These are phyloP conservation scores for Suillus decipiens DNA, from an alignment of 768 basidiomycete species.

Conservation along the genomic window DNA sequence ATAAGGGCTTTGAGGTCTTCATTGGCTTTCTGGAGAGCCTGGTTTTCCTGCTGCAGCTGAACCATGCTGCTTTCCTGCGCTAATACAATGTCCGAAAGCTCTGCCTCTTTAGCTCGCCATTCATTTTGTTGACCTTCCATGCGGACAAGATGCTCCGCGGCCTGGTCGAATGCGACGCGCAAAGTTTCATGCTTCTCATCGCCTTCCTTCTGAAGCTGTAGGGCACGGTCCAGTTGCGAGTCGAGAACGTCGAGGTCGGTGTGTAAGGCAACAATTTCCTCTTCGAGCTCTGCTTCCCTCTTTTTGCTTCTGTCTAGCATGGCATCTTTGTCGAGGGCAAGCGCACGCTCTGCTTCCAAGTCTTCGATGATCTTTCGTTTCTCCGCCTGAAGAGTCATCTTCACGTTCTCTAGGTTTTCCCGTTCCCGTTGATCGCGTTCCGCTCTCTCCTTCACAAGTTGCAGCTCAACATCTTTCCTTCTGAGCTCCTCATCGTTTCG, in stretches of 20 bases:
- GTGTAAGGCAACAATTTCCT: conserved; percentile 80
- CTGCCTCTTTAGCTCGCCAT: conserved; percentile 64
- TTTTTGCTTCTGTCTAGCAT: conserved; percentile 82
- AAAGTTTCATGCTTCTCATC: conserved; percentile 78
- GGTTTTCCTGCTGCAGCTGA: conserved; percentile 55
- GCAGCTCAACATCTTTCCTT: conserved; percentile 82
- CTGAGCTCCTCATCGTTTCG: conserved; percentile 90
- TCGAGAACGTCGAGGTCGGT: conserved; percentile 83
- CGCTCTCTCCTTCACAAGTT: conserved; percentile 78
- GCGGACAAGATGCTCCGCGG: conserved; percentile 82
- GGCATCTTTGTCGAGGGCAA: conserved; percentile 81
- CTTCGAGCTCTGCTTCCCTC: conserved; percentile 82
- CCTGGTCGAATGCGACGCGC: conserved; percentile 75
- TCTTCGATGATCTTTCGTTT: conserved; percentile 81
- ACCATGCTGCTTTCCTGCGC: conserved; percentile 62
- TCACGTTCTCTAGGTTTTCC: conserved; percentile 74
- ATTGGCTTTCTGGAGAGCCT: conserved; percentile 61
- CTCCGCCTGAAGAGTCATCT: conserved; percentile 81
- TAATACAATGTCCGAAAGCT: conserved; percentile 58
- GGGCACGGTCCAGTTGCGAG: conserved; percentile 79
- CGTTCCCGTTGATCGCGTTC: conserved; percentile 85
- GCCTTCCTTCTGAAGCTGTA: conserved; percentile 74
- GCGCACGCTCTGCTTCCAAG: conserved; percentile 77
- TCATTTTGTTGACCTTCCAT: conserved; percentile 76
- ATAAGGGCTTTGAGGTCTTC: conserved; percentile 73